A percentile compares a stretch with the other conserved stretches of the same genome.
Evolutionary conservation across 768 basidiomycete genomes (phyloP).

Genomic region (Lactarius tabidus): DNA sequence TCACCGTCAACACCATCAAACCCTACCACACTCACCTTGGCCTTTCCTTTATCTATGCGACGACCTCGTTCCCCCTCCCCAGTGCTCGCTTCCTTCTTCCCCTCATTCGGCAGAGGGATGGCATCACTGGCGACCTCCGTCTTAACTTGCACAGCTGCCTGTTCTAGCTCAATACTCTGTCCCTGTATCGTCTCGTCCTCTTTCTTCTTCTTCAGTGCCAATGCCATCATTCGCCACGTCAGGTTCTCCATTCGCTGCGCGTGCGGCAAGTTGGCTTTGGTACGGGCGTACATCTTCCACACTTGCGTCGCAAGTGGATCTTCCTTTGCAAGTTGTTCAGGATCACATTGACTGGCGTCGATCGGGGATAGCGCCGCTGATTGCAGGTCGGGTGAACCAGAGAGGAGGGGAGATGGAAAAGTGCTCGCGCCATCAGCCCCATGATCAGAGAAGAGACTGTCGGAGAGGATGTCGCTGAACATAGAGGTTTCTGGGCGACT

Average conservation of each 20-base stretch:
- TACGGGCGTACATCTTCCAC: conserved; percentile 94
- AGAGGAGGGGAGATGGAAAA: conserved; percentile 60
- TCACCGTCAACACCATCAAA: conserved; percentile 79
- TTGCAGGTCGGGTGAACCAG: conserved; percentile 67
- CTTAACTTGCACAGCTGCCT: conserved; percentile 22
- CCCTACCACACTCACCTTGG: conserved; percentile 71
- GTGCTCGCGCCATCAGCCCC: conserved; percentile 44
- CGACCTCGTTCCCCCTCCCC: conserved; percentile 62
- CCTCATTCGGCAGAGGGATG: conserved; percentile 18
- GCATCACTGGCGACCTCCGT: conserved; percentile 26
- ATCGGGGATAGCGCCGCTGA: conserved; percentile 37
- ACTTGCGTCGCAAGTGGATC: conserved; percentile 94
- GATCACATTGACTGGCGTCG: conserved; percentile 43
- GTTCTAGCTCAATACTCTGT: conserved; percentile 21
- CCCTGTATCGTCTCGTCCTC: conserved; percentile 53
- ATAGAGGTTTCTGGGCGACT: conserved; percentile 32
- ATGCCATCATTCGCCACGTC: conserved; percentile 98
- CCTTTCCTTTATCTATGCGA: conserved; percentile 76
- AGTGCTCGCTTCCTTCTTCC: conserved; percentile 24
- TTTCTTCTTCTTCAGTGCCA: conserved; percentile 87
- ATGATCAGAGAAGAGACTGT: conserved; percentile 53
- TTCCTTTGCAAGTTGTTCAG: conserved; percentile 66
- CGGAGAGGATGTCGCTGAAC: conserved; percentile 50
- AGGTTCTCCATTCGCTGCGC: conserved; percentile 97
- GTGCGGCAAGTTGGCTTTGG: conserved; percentile 85